These are phyloP conservation scores for Penstemon davidsonii DNA, from an alignment of 257 asterid species.

Conservation along the genomic window DNA sequence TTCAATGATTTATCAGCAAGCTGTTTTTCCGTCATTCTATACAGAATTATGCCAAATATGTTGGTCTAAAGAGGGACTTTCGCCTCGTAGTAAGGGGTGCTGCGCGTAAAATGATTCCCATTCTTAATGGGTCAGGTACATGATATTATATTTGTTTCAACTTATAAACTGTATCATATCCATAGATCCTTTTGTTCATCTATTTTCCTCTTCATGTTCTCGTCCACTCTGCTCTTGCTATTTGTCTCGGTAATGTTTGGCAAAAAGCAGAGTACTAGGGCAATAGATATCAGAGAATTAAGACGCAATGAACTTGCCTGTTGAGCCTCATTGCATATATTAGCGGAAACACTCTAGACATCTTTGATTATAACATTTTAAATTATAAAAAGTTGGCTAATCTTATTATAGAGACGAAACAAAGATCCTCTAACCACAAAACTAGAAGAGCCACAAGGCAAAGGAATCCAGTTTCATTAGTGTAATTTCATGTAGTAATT, in stretches of 20 bases:
- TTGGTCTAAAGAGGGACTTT: constrained; percentile 92
- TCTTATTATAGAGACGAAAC: constrained; percentile 4
- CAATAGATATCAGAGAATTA: constrained; percentile 14
- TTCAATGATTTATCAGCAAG: constrained; percentile 14
- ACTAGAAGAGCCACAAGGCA: constrained; percentile 19
- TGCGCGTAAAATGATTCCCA: constrained; percentile 88
- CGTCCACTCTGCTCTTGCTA: constrained; percentile 15
- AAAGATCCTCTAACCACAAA: constrained; percentile 10
- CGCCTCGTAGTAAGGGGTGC: constrained; percentile 98
- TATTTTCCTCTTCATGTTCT: constrained; percentile 14
- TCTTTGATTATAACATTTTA: constrained; percentile 12
- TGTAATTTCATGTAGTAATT: constrained; percentile 10
- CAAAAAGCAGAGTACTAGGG: constrained; percentile 15
- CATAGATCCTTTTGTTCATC: background rate
- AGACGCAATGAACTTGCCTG: constrained; percentile 13
- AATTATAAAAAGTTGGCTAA: background rate
- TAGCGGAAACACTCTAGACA: constrained; percentile 10
- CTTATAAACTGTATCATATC: constrained; percentile 9
- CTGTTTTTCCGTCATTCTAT: constrained; percentile 25
- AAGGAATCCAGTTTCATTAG: constrained; percentile 10
- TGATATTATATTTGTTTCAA: constrained; percentile 17
- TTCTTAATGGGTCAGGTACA: constrained; percentile 93
- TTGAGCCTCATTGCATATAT: constrained; percentile 21
- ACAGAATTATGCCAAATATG: constrained; percentile 91
- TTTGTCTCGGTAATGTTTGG: constrained; percentile 8